These are phyloP conservation scores for Pulveroboletus ravenelii DNA, from an alignment of 768 basidiomycete species.

Conservation along the genomic window DNA sequence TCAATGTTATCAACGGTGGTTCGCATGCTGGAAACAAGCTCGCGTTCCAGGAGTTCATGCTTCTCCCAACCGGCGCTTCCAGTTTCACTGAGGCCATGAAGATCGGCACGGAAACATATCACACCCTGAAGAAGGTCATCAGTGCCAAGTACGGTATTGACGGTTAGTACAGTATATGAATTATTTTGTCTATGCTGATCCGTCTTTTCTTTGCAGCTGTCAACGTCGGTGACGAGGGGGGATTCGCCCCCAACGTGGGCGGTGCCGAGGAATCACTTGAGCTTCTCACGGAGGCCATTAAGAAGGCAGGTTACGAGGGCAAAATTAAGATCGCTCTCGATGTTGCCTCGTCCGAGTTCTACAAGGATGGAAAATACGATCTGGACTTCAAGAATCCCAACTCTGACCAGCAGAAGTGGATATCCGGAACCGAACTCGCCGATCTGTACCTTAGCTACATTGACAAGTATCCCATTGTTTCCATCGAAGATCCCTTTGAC, in stretches of 20 bases:
- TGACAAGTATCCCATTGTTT: slow-evolving; percentile 93
- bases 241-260: slow-evolving; percentile 96
- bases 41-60: slow-evolving; percentile 99
- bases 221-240: slow-evolving; percentile 99
- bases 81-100: slow-evolving; percentile 97
- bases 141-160: slow-evolving; percentile 98
- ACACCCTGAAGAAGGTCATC: slow-evolving; percentile 98
- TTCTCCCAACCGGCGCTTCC: slow-evolving; percentile 89
- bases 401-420: slow-evolving; percentile 96
- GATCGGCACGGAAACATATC: slow-evolving; percentile 97
- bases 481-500: slow-evolving; percentile 98
- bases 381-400: slow-evolving; percentile 99
- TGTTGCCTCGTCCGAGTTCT: slow-evolving; percentile 99
- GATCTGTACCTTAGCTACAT: slow-evolving; percentile 83
- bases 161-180: slow-evolving; percentile 46
- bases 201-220: slow-evolving; percentile 54
- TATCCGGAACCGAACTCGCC: slow-evolving; percentile 87
- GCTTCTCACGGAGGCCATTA: slow-evolving; percentile 91
- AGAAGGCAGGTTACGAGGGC: slow-evolving; percentile 96
- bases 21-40: slow-evolving; percentile 99
- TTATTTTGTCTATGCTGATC: not conserved
- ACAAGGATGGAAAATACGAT: slow-evolving; percentile 99
- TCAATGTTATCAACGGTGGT: slow-evolving; percentile 99
- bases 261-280: slow-evolving; percentile 98
- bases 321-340: slow-evolving; percentile 99